phyloP scores from a whole-genome alignment of 768 basidiomycete species.

The Fibroporia radiculosa region DNA sequence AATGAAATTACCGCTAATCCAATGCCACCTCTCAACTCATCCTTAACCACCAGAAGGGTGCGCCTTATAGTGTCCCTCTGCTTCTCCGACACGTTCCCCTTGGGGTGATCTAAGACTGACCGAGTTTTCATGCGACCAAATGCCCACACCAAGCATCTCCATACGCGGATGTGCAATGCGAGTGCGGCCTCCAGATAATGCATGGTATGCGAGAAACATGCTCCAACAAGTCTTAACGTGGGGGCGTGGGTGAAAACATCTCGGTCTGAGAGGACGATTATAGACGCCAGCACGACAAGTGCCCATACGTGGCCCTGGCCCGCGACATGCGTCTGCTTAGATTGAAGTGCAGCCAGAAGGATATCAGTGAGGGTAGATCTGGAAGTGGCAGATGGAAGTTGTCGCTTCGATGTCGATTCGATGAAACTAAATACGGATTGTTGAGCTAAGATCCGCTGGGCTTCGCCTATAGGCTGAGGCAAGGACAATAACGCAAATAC shows the following conservation, averaged over 20 bases:
- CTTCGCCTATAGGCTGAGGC: too few species aligned
- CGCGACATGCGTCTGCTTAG: neutral
- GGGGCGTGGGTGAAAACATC: constrained; percentile 33
- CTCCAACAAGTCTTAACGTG: constrained; percentile 31
- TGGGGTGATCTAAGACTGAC: neutral
- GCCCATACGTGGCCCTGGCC: constrained; percentile 33
- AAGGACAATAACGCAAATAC: neutral
- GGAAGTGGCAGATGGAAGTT: too few species aligned
- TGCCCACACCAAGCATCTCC: constrained; percentile 52
- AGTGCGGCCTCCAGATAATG: constrained; percentile 28
- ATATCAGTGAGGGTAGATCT: neutral
- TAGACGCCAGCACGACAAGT: constrained; percentile 33
- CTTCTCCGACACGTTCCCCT: neutral
- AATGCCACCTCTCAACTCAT: constrained; percentile 39
- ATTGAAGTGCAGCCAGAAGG: neutral
- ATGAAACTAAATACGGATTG: neutral
- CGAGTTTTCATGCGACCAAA: constrained; percentile 31
- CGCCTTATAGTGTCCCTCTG: constrained; percentile 13
- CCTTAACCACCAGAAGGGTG: constrained; percentile 34
- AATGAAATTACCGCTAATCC: constrained; percentile 33
- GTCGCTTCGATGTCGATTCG: neutral
- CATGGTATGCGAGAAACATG: constrained; percentile 25
- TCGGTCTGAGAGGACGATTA: constrained; percentile 40
- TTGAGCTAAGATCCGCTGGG: neutral
- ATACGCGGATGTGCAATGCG: constrained; percentile 36